These are phyloP conservation scores for Vigna hirtella DNA, from an alignment of 306 rosid genomes.

Conservation along the genomic window DNA sequence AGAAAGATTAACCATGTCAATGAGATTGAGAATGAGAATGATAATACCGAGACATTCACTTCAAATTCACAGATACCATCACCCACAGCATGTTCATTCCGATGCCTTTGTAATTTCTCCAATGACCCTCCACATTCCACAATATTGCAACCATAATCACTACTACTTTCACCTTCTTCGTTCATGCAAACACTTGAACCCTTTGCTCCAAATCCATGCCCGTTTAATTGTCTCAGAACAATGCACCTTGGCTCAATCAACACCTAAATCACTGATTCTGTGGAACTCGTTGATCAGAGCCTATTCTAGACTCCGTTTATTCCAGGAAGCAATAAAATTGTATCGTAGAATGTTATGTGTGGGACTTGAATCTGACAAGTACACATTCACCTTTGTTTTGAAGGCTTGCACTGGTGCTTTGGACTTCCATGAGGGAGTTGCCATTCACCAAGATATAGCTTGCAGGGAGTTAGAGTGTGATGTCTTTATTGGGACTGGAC, in stretches of 20 bases:
- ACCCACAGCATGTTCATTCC: background rate
- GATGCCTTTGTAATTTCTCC: constrained; percentile 19
- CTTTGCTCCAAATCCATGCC: constrained; percentile 67
- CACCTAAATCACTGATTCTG: constrained; percentile 51
- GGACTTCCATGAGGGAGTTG: constrained; percentile 58
- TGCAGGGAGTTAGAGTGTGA: constrained; percentile 54
- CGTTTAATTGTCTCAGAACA: constrained; percentile 55
- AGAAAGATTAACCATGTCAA: background rate
- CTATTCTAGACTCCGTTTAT: constrained; percentile 46
- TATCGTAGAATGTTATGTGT: constrained; percentile 52
- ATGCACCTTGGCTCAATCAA: constrained; percentile 2
- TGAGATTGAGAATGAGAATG: constrained; percentile 10
- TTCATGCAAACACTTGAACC: constrained; percentile 62
- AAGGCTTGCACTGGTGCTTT: constrained; percentile 69
- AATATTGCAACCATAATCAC: constrained; percentile 15
- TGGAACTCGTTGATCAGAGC: constrained; percentile 71
- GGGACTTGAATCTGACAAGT: constrained; percentile 70
- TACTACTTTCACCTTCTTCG: constrained; percentile 53
- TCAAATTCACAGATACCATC: constrained; percentile 32
- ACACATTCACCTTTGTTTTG: constrained; percentile 68
- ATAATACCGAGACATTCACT: constrained; percentile 28
- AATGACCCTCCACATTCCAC: constrained; percentile 14
- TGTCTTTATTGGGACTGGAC: constrained; percentile 73
- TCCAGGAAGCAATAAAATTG: constrained; percentile 51
- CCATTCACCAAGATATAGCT: constrained; percentile 53